Evolutionary conservation across 2,329 filamentous ascomycete species (phyloP).

Genomic region (Eutypa lata): DNA sequence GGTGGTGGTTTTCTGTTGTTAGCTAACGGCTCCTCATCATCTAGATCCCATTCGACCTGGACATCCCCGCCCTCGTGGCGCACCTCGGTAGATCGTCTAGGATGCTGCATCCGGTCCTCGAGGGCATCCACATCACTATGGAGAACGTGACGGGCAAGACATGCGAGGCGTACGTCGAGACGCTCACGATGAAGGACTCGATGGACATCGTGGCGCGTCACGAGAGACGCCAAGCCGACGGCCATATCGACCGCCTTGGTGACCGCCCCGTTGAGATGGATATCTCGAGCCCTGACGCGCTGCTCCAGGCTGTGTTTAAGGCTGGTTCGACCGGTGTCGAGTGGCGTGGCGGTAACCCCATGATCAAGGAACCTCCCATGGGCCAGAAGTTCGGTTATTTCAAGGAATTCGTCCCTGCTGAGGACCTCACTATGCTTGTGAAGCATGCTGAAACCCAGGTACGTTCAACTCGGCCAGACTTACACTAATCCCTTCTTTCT

Average conservation of each 20-base stretch:
- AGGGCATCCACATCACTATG: constrained; percentile 47
- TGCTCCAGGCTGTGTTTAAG: constrained; percentile 64
- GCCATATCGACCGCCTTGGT: constrained; percentile 48
- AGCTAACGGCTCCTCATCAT: not conserved
- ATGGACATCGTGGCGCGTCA: constrained; percentile 49
- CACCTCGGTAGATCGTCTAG: constrained; percentile 19
- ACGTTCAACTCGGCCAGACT: not conserved
- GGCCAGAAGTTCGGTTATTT: constrained; percentile 48
- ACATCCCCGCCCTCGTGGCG: not conserved
- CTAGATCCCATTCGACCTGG: not conserved
- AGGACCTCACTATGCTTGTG: constrained; percentile 62
- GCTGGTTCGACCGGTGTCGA: constrained; percentile 47
- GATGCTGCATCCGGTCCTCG: constrained; percentile 36
- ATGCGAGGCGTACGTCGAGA: constrained; percentile 43
- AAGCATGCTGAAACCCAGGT: constrained; percentile 62
- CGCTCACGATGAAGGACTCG: constrained; percentile 46
- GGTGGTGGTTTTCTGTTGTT: too few relatives aligned
- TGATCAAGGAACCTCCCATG: constrained; percentile 25
- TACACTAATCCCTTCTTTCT: constrained; percentile 4
- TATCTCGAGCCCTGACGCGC: constrained; percentile 50
- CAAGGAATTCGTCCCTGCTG: constrained; percentile 57
- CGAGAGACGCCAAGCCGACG: constrained; percentile 20
- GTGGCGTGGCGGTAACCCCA: constrained; percentile 50
- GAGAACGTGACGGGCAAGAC: constrained; percentile 45
- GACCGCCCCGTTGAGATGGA: constrained; percentile 56